Percentiles rank a stretch among this genome's conserved stretches.
These are phyloP conservation scores for Emmonsia crescens DNA, from an alignment of 2,329 filamentous ascomycete genomes.

Conservation along the genomic window DNA sequence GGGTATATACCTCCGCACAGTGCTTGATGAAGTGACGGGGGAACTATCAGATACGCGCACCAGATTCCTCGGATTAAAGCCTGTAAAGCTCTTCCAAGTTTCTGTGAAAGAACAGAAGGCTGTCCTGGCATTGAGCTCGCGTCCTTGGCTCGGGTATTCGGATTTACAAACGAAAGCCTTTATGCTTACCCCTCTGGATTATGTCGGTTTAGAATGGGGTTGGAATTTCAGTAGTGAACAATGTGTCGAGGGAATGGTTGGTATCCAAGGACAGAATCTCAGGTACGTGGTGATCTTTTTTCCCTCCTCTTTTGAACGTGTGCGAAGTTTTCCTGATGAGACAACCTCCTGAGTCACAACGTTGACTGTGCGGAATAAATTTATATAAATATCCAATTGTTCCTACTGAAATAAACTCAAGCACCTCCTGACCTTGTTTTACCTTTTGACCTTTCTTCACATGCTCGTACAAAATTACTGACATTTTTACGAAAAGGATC, in stretches of 20 bases:
- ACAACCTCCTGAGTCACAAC: constrained; percentile 30
- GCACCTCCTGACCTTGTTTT: not conserved
- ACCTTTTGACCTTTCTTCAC: not conserved
- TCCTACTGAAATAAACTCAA: constrained; percentile 63
- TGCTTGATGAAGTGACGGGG: constrained; percentile 88
- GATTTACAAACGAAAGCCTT: constrained; percentile 79
- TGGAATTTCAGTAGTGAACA: constrained; percentile 97
- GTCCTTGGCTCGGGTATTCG: constrained; percentile 92
- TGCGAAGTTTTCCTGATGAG: constrained; percentile 48
- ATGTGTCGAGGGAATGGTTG: constrained; percentile 86
- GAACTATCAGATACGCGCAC: constrained; percentile 91
- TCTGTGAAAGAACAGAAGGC: constrained; percentile 74
- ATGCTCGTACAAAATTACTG: not conserved
- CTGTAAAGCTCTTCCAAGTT: constrained; percentile 85
- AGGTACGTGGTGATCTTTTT: constrained; percentile 48
- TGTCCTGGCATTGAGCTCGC: constrained; percentile 79
- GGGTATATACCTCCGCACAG: constrained; percentile 88
- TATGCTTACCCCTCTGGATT: constrained; percentile 84
- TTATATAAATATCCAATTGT: constrained; percentile 66
- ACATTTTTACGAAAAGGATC: constrained; percentile 46
- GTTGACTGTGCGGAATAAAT: constrained; percentile 37
- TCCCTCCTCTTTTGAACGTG: constrained; percentile 2
- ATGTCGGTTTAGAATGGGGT: constrained; percentile 78
- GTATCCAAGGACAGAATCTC: constrained; percentile 78
- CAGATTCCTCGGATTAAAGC: constrained; percentile 84